These are phyloP conservation scores for Isochrysis galbana DNA, from an alignment of 78 protist species.

Conservation along the genomic window DNA sequence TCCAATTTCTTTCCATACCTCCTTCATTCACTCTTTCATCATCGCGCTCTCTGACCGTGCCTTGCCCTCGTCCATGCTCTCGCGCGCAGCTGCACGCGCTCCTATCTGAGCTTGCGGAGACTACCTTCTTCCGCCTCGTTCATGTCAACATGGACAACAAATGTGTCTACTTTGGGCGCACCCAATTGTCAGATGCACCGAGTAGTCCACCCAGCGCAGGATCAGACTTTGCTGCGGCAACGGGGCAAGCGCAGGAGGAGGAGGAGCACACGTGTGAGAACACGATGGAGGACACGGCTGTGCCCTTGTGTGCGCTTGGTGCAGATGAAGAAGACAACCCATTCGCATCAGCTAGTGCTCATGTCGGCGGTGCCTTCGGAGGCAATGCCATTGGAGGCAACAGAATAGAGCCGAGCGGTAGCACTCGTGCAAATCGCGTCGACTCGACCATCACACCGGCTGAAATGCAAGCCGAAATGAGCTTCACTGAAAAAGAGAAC, in stretches of 20 bases:
- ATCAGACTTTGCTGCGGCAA: too few species aligned
- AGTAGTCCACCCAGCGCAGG: too few species aligned
- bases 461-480: background rate
- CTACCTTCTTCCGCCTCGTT: constrained; percentile 59
- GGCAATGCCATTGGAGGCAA: background rate
- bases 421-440: background rate
- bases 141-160: constrained; percentile 34
- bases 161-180: constrained; percentile 37
- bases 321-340: background rate
- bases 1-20: background rate
- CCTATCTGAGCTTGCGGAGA: constrained; percentile 32
- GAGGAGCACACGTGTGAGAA: background rate
- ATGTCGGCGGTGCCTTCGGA: background rate
- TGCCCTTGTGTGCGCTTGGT: background rate
- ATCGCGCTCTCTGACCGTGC: background rate
- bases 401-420: background rate
- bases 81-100: constrained; percentile 37
- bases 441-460: constrained; percentile 18
- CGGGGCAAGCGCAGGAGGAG: background rate
- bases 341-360: background rate
- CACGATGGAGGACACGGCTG: background rate
- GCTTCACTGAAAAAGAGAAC: background rate
- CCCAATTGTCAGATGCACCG: too few species aligned
- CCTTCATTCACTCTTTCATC: too few species aligned
- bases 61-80: background rate